A percentile compares a stretch with the other conserved stretches of the same genome.
Conservation (phyloP, 768 basidiomycete species). For the Neoboletus magnificus region DNA sequence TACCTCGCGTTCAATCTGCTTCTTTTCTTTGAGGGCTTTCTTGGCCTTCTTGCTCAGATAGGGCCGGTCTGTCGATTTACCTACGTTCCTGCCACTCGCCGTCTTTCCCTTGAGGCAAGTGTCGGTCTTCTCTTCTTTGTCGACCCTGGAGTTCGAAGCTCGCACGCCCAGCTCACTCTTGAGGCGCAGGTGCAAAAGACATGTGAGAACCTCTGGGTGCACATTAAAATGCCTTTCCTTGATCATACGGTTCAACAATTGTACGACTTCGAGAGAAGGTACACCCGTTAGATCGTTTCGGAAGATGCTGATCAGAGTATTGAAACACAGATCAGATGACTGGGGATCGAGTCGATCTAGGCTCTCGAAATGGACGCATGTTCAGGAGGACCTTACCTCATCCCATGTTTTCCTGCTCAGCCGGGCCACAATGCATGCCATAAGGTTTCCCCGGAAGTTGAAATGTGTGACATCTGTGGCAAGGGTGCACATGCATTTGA, state of each 20-base stretch:
- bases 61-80: conserved; percentile 57
- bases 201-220: conserved; percentile 83
- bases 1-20: conserved; percentile 89
- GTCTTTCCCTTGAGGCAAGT: conserved; percentile 37
- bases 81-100: conserved; percentile 44
- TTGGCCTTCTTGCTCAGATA: conserved; percentile 92
- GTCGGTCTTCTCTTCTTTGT: conserved; percentile 46
- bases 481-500: conserved; percentile 87
- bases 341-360: conserved; percentile 32
- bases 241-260: conserved; percentile 91
- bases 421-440: conserved; percentile 79
- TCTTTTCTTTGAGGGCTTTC: conserved; percentile 81
- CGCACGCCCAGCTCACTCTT: conserved; percentile 81
- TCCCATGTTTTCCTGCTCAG: conserved; percentile 89
- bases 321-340: conserved; percentile 83
- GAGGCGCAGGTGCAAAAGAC: conserved; percentile 80
- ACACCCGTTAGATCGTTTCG: conserved; percentile 75
- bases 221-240: conserved; percentile 90
- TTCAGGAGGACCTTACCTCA: conserved; percentile 49
- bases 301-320: conserved; percentile 80
- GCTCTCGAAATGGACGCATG: conserved; percentile 2
- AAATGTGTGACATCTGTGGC: conserved; percentile 86
- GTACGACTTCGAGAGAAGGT: conserved; percentile 84
- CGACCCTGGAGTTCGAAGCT: conserved; percentile 66
- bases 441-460: conserved; percentile 93